Conservation (phyloP, 306 rosid genomes). For the Vigna nakashimae region DNA sequence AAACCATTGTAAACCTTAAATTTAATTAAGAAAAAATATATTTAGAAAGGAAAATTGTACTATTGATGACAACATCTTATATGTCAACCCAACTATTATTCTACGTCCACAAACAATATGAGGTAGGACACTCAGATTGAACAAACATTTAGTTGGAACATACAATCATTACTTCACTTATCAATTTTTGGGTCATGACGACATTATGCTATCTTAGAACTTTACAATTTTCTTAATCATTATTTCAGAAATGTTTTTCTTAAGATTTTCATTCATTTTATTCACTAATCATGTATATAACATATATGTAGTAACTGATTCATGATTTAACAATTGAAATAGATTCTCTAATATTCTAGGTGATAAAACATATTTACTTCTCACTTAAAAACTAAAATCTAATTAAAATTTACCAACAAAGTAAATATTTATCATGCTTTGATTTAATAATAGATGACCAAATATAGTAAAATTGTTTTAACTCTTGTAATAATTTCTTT, state of each 20-base stretch:
- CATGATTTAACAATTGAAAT: no score
- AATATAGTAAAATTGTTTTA: no score
- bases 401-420: no score
- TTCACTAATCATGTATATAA: neutral
- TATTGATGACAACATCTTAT: neutral
- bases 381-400: no score
- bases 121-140: neutral
- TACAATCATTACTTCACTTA: neutral
- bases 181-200: neutral
- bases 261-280: neutral
- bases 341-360: no score
- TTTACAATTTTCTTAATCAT: neutral
- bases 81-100: neutral
- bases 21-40: neutral
- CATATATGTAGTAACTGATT: no score
- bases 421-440: no score
- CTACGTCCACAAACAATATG: neutral
- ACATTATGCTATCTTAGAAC: neutral
- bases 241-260: neutral
- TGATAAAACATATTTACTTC: no score
- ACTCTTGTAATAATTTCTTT: no score
- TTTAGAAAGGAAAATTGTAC: neutral
- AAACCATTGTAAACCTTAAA: no score
- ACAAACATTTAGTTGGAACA: conserved; percentile 8
- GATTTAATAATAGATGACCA: no score